Percentiles rank a stretch among this genome's conserved stretches.
These are phyloP conservation scores for Podosphaera aphanis DNA, from an alignment of 2,329 filamentous ascomycete species.

Conservation along the genomic window DNA sequence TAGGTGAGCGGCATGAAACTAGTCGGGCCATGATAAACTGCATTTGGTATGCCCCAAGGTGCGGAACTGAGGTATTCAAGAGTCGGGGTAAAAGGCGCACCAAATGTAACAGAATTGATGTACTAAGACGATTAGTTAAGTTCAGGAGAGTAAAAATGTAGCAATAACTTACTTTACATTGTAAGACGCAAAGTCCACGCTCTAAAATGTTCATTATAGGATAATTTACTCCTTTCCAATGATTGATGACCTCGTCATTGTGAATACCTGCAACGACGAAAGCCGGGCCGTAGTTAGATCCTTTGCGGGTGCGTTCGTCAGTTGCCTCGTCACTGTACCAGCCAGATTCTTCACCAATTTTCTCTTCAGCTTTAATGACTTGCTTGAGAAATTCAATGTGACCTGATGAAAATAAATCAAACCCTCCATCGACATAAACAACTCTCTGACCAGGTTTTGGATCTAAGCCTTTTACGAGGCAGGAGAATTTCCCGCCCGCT, in stretches of 20 bases:
- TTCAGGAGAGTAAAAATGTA: background rate
- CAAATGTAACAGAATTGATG: slow-evolving; percentile 69
- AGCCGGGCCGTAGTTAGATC: slow-evolving; percentile 54
- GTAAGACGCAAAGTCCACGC: slow-evolving; percentile 78
- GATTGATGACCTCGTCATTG: slow-evolving; percentile 83
- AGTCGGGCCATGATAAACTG: slow-evolving; percentile 91
- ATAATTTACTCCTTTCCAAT: slow-evolving; percentile 93
- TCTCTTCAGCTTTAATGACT: slow-evolving; percentile 52
- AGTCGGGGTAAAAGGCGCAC: slow-evolving; percentile 71
- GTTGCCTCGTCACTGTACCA: slow-evolving; percentile 50
- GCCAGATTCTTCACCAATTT: slow-evolving; percentile 38
- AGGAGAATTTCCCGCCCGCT: slow-evolving; percentile 40
- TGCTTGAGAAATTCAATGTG: slow-evolving; percentile 83
- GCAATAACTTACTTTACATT: slow-evolving; percentile 48
- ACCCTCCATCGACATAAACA: slow-evolving; percentile 89
- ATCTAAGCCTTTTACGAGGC: slow-evolving; percentile 45
- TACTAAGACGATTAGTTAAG: slow-evolving; percentile 29
- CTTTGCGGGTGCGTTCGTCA: slow-evolving; percentile 35
- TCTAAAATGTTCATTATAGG: slow-evolving; percentile 99
- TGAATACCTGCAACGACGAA: slow-evolving; percentile 89
- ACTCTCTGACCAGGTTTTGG: slow-evolving; percentile 60
- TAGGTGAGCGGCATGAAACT: slow-evolving; percentile 45
- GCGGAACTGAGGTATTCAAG: slow-evolving; percentile 51
- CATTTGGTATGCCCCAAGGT: slow-evolving; percentile 50
- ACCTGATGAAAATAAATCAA: slow-evolving; percentile 86